Percentiles rank a stretch among this genome's conserved stretches.
phyloP scores from a whole-genome alignment of 2,329 filamentous ascomycete species.

The Leptographium radiaticola region DNA sequence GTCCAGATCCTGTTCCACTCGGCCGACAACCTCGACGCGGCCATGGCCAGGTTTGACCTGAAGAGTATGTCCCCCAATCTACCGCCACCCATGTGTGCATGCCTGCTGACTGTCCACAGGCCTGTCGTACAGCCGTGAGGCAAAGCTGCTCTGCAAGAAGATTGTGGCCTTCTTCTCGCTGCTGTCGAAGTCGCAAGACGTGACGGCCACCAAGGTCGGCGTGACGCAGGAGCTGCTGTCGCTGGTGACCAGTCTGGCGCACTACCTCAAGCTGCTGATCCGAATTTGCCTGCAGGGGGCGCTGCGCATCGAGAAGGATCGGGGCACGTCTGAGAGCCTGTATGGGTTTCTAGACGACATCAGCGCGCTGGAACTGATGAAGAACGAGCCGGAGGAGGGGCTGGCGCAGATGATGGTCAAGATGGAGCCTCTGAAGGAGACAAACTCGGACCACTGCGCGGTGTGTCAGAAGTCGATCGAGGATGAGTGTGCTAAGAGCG shows the following conservation, averaged over 20 bases:
- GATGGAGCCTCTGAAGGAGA: constrained; percentile 54
- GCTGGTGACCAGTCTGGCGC: constrained; percentile 85
- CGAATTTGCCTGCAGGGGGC: constrained; percentile 92
- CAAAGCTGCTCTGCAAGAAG: constrained; percentile 99
- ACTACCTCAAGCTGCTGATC: constrained; percentile 95
- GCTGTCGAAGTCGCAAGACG: constrained; percentile 87
- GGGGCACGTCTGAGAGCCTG: constrained; percentile 58
- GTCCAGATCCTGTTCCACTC: constrained; percentile 86
- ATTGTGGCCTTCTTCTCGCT: constrained; percentile 96
- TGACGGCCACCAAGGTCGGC: constrained; percentile 76
- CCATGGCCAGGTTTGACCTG: constrained; percentile 54
- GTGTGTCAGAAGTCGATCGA: constrained; percentile 80
- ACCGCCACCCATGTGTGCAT: background rate
- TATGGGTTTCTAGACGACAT: constrained; percentile 76
- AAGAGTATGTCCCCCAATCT: constrained; percentile 49
- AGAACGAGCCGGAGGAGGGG: constrained; percentile 45
- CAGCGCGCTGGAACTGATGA: constrained; percentile 65
- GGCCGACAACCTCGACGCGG: constrained; percentile 69
- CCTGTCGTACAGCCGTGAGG: constrained; percentile 83
- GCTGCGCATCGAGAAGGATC: constrained; percentile 79
- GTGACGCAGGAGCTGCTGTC: constrained; percentile 98
- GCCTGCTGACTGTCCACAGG: constrained; percentile 32
- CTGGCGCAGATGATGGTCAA: constrained; percentile 49
- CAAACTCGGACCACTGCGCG: constrained; percentile 73
- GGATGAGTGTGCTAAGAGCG: constrained; percentile 72